Percentiles rank a stretch among this genome's conserved stretches.
phyloP scores from a whole-genome alignment of 2,329 filamentous ascomycete species.

The Ceratocystis cubensis region DNA sequence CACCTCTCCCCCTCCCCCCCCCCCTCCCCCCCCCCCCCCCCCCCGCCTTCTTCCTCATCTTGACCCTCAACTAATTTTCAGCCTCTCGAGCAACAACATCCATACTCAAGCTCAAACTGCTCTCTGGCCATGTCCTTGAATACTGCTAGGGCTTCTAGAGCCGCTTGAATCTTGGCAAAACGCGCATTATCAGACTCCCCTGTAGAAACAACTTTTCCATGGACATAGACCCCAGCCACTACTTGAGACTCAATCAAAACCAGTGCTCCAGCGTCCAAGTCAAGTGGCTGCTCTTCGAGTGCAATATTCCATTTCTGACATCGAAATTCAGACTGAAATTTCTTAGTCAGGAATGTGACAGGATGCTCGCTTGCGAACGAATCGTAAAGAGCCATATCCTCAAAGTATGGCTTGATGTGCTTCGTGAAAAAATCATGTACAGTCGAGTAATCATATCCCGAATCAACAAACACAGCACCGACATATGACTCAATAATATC shows the following conservation, averaged over 20 bases:
- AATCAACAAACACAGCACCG: constrained; percentile 85
- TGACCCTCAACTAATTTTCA: constrained; percentile 22
- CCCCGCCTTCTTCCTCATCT: neutral
- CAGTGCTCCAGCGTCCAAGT: constrained; percentile 32
- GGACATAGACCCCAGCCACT: constrained; percentile 63
- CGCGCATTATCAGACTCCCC: constrained; percentile 50
- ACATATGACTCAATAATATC: constrained; percentile 84
- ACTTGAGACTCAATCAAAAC: constrained; percentile 39
- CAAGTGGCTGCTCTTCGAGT: constrained; percentile 35
- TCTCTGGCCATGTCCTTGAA: constrained; percentile 35
- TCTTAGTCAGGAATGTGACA: constrained; percentile 56
- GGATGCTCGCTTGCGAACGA: constrained; percentile 78
- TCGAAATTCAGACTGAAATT: constrained; percentile 50
- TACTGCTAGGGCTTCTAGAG: constrained; percentile 43
- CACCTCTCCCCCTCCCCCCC: neutral
- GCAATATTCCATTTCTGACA: constrained; percentile 50
- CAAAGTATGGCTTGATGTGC: constrained; percentile 66
- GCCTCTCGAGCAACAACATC: constrained; percentile 47
- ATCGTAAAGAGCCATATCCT: constrained; percentile 78
- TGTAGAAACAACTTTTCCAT: constrained; percentile 54
- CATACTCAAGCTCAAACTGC: constrained; percentile 48
- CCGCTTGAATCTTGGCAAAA: constrained; percentile 60
- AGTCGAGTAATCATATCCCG: constrained; percentile 59
- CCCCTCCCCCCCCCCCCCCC: neutral
- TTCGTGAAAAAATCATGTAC: constrained; percentile 66